Base-by-base conservation (phyloP, 176 grass and related monocot genomes). In the Puccinellia tenuiflora region DNA sequence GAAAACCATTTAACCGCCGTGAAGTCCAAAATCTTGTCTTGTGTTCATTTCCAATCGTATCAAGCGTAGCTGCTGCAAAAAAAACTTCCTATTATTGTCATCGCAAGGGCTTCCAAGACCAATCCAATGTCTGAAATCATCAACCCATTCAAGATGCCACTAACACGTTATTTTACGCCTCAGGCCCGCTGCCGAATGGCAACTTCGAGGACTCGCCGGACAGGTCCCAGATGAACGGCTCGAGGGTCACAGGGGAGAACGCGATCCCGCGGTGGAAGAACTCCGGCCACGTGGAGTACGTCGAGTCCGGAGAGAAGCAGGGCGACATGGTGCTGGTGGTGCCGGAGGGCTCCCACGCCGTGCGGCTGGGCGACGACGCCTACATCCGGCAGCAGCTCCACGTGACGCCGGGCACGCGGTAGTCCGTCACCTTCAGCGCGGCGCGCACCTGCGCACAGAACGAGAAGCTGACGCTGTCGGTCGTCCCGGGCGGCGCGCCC, bases 381-480 rank as follows among this genome's bases (percentile, higher is more conserved):
- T 76, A 69, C 18, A 39, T 89, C 67, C 62, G 60, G 69, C 87
- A 89, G 77, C 38, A 47, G 68, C 47, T 85, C 48, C 16, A 3
- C 57, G 68, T 89, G 59, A 37, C 68, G 0, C 60, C 30, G 20
- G 81, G 68, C 82, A 57, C 35, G 42, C 79, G 80, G 76, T 89
- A 89, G 82, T 79, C 87, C 34, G 68, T 89, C 68, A 89, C 87
- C 59, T 89, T 89, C 82, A 68, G 82, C 68, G 87, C 87, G 21
- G 87, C 68, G 21, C 87, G 87, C 34, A 89, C 82, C 7, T 89
- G 87, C 48, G 87, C 87, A 2, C 81, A 85, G 77, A 48, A 79
- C 18, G 87, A 89, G 77, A 70, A 77, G 75, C 68, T 89, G 3
- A 80, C 56, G 50, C 59, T 89, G 17, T 89, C 82, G 5, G 87